These are phyloP conservation scores for Oryza punctata DNA, from an alignment of 176 grass and related monocot species.

Conservation along the genomic window DNA sequence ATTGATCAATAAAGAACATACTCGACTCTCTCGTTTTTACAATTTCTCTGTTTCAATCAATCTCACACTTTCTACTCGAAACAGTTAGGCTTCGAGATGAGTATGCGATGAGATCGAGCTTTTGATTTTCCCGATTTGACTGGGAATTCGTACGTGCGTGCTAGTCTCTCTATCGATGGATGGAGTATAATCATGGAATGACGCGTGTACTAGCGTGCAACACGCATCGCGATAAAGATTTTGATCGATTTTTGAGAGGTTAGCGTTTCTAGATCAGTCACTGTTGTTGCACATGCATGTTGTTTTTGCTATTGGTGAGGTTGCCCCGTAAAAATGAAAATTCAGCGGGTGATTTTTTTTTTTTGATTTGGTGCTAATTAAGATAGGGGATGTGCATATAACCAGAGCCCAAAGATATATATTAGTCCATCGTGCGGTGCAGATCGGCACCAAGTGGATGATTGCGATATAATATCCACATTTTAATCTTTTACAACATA, in stretches of 20 bases:
- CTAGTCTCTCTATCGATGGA: background rate
- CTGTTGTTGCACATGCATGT: slow-evolving; percentile 23
- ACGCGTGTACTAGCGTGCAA: background rate
- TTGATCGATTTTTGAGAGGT: background rate
- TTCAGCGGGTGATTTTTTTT: background rate
- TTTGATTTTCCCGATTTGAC: background rate
- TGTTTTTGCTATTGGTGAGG: background rate
- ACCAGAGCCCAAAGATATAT: no score
- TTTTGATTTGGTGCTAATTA: background rate
- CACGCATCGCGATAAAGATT: background rate
- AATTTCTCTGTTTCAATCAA: no score
- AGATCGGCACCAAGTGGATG: no score
- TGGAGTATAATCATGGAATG: no score
- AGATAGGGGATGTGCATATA: no score
- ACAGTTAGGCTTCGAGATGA: background rate
- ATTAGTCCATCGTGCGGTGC: no score
- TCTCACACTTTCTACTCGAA: no score
- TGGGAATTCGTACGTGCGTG: background rate
- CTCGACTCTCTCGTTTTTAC: no score
- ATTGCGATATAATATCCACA: no score
- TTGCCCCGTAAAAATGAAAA: background rate
- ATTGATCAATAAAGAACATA: no score
- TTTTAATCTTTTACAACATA: no score
- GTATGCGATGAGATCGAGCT: background rate
- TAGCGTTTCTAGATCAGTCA: background rate